Percentiles rank a stretch among this genome's conserved stretches.
Conservation (phyloP, 768 basidiomycete genomes). For the Pulveroboletus frians region DNA sequence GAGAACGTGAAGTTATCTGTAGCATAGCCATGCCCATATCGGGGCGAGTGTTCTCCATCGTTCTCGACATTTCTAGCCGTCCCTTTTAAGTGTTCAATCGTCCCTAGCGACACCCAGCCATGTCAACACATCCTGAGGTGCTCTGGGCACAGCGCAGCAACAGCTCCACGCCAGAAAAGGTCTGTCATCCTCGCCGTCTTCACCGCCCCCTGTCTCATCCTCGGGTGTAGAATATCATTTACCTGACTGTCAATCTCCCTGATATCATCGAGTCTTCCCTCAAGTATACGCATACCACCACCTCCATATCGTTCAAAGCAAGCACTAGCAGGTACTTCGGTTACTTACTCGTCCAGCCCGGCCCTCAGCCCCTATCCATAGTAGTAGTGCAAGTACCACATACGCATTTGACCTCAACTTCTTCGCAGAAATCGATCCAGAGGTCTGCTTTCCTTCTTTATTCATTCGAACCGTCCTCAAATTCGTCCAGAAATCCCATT, state of each 20-base stretch:
- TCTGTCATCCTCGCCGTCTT: constrained; percentile 23
- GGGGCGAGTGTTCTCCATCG: constrained; percentile 26
- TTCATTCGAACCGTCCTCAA: constrained; percentile 5
- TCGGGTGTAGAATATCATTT: constrained; percentile 70
- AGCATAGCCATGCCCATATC: constrained; percentile 10
- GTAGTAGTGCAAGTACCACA: constrained; percentile 47
- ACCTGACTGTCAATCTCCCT: constrained; percentile 78
- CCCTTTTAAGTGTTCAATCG: constrained; percentile 1
- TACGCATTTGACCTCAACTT: constrained; percentile 77
- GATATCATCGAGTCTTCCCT: constrained; percentile 59
- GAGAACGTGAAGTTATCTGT: no score
- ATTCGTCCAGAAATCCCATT: constrained; percentile 10
- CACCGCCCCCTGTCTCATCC: background rate
- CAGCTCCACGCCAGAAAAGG: constrained; percentile 59
- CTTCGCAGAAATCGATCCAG: constrained; percentile 68
- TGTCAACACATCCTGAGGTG: constrained; percentile 73
- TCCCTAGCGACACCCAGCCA: constrained; percentile 19
- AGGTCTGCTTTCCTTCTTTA: constrained; percentile 40
- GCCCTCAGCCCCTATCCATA: constrained; percentile 9
- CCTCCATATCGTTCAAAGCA: constrained; percentile 60
- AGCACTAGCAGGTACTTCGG: constrained; percentile 54
- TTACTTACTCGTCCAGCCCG: background rate
- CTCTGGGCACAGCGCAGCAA: constrained; percentile 95
- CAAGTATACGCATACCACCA: constrained; percentile 53
- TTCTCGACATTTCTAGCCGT: constrained; percentile 28